Evolutionary conservation across 2,329 filamentous ascomycete species (phyloP).

Genomic region (Cercospora janseana): DNA sequence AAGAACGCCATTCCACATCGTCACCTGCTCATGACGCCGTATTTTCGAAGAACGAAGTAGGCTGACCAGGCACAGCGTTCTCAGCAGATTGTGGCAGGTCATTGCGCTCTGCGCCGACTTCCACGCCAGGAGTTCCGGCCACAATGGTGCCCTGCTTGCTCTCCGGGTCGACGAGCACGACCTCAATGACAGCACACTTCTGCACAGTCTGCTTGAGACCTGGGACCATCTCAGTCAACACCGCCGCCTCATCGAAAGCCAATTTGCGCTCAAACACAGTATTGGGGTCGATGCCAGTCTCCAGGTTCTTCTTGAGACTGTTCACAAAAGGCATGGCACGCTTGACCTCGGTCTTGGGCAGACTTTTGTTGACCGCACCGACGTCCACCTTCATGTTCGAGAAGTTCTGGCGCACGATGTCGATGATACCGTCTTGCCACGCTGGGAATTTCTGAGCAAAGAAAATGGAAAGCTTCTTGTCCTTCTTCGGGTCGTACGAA

Average conservation of each 20-base stretch:
- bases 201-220: conserved; percentile 74
- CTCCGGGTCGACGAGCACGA: conserved; percentile 69
- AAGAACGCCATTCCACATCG: background rate
- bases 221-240: conserved; percentile 73
- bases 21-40: conserved; percentile 24
- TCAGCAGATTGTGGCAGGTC: conserved; percentile 63
- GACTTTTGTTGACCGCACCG: conserved; percentile 73
- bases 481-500: conserved; percentile 82
- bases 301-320: conserved; percentile 75
- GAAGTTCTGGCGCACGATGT: conserved; percentile 71
- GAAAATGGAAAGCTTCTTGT: conserved; percentile 88
- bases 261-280: conserved; percentile 80
- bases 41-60: conserved; percentile 84
- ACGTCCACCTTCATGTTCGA: conserved; percentile 67
- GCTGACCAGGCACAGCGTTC: conserved; percentile 74
- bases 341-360: conserved; percentile 90
- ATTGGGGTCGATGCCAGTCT: conserved; percentile 60
- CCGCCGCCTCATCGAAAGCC: conserved; percentile 77
- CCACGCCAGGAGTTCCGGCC: conserved; percentile 49
- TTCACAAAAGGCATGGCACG: conserved; percentile 98
- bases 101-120: conserved; percentile 58
- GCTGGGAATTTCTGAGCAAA: conserved; percentile 74
- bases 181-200: conserved; percentile 65
- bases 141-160: conserved; percentile 62
- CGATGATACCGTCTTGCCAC: conserved; percentile 91